Evolutionary conservation across 345 rosid genomes (phyloP).

Genomic region (Gossypium turneri): DNA sequence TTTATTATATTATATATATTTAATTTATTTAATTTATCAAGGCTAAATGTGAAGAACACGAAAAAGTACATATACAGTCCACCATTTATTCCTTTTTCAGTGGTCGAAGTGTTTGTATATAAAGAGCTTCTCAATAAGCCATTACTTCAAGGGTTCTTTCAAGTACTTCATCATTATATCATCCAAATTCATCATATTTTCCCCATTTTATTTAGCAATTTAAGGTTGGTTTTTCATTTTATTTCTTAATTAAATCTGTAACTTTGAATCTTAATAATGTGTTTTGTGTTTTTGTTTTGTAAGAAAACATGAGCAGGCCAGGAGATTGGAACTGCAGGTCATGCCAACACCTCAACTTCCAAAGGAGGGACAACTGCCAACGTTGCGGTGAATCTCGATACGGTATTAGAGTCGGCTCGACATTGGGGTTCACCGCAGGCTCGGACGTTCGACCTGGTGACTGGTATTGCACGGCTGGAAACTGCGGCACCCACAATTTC

Average conservation of each 20-base stretch:
- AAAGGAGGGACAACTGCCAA: slow-evolving; percentile 75
- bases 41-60: slow-evolving; percentile 51
- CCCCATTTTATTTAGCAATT: neutral
- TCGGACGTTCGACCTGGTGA: slow-evolving; percentile 95
- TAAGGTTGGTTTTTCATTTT: neutral
- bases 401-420: slow-evolving; percentile 48
- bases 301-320: slow-evolving; percentile 66
- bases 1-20: neutral
- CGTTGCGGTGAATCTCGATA: slow-evolving; percentile 56
- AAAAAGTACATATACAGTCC: slow-evolving; percentile 42
- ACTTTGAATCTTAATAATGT: neutral
- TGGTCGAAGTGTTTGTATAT: slow-evolving; percentile 35
- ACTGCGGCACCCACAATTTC: slow-evolving; percentile 90
- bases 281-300: neutral
- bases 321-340: slow-evolving; percentile 95
- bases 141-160: slow-evolving; percentile 20
- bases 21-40: slow-evolving; percentile 45
- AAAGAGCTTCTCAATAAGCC: slow-evolving; percentile 24
- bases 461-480: slow-evolving; percentile 80
- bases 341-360: slow-evolving; percentile 83
- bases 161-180: neutral
- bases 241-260: neutral
- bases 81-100: slow-evolving; percentile 38
- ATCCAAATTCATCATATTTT: neutral
- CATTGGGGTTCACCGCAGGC: slow-evolving; percentile 58